Base-by-base conservation (phyloP, 768 basidiomycete species). In the Phanerodontia chrysosporium region DNA sequence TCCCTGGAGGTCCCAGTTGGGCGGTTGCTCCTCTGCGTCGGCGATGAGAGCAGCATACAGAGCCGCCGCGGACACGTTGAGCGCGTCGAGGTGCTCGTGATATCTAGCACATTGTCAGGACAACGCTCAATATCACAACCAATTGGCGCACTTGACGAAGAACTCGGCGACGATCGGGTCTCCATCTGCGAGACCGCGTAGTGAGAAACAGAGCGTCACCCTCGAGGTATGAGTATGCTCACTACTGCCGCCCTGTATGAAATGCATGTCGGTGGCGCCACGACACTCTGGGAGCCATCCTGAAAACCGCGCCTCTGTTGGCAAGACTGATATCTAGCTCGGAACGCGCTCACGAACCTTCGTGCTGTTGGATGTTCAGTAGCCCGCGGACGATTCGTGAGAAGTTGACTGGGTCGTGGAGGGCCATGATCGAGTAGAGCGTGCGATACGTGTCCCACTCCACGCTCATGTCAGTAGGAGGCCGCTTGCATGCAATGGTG, bases 231-330 rank as follows among this genome's bases (percentile, higher is more conserved):
- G n/a, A n/a, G n/a, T n/a, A n/a, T n/a, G n/a, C 83, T 58, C 65
- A 85, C 84, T 80, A 63, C 82, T 85, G 28, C 84, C 84, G 13
- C 84, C 84, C 66, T 86, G 84, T 25, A 83, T 79, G 45, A 71
- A 82, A 39, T 80, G 79, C 72, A 73, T 73, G 6, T 73, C 74
- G 4, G 82, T 81, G 3, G 83, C 78, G 48, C 80, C 80, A 55
- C 85, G 78, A 64, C 84, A 85, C 68, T 87, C 84, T 4, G 85
- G 85, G 4, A 87, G 74, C 84, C 84, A 87, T 4, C 85, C 84
- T 86, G 29, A 2, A 51, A 29, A 21, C 27, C 42, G 22, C n/a
- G 5, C 14, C 30, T 9, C 10, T 7, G 27, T 30, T 21, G 28
- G 8, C 25, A 14, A 36, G n/a, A 8, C 12, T n/a, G 22, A 49